These are phyloP conservation scores for Sporothrix phasma DNA, from an alignment of 2,329 filamentous ascomycete genomes.

Conservation along the genomic window DNA sequence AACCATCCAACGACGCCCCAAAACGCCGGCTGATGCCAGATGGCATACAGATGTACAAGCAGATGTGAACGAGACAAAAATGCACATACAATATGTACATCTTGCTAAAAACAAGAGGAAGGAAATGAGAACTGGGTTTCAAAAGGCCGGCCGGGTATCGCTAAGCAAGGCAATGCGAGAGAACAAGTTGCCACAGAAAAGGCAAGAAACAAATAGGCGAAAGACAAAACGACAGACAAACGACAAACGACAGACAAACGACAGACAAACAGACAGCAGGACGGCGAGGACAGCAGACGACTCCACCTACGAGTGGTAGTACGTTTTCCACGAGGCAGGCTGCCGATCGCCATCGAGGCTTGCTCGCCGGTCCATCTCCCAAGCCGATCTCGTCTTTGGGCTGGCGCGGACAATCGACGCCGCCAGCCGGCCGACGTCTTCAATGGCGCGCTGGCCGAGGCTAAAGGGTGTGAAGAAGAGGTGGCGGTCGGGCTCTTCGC, in stretches of 20 bases:
- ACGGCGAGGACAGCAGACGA: too few relatives aligned
- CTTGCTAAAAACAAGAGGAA: background rate
- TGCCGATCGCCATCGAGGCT: background rate
- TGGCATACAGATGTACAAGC: background rate
- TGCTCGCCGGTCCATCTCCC: background rate
- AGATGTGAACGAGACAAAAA: background rate
- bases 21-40: background rate
- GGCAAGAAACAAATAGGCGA: too few relatives aligned
- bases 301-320: background rate
- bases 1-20: background rate
- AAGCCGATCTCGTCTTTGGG: background rate
- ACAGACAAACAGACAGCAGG: too few relatives aligned
- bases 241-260: background rate
- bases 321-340: conserved; percentile 16
- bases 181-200: background rate
- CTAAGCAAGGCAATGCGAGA: background rate
- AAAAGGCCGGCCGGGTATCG: background rate
- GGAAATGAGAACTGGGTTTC: background rate
- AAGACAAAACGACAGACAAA: background rate
- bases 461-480: conserved; percentile 45
- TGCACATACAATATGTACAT: background rate
- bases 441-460: conserved; percentile 30
- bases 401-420: conserved; percentile 11
- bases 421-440: conserved; percentile 14
- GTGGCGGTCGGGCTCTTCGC: conserved; percentile 36